Evolutionary conservation across 2,329 filamentous ascomycete species (phyloP).

Genomic region (Helotiales sp.): DNA sequence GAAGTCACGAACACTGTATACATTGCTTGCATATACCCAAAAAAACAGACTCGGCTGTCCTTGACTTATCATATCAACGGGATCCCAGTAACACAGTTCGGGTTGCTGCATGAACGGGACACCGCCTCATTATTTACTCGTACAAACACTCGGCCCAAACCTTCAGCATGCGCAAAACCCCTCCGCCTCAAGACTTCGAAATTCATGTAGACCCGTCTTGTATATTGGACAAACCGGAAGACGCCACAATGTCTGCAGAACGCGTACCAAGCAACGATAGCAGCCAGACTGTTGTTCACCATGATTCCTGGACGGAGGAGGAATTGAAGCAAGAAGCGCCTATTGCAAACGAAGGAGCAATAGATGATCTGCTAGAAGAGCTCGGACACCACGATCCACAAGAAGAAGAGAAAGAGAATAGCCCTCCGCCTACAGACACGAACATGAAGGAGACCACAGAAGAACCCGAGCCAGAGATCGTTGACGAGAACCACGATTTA

Average conservation of each 20-base stretch:
- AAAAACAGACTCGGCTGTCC: not conserved
- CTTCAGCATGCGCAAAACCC: slow-evolving; percentile 26
- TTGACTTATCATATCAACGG: slow-evolving; percentile 5
- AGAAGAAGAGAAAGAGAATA: slow-evolving; percentile 5
- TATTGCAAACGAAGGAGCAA: not conserved
- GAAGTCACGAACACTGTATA: slow-evolving; percentile 11
- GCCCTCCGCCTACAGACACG: not conserved
- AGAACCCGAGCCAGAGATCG: not conserved
- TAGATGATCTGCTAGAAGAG: slow-evolving; percentile 4
- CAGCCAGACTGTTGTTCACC: slow-evolving; percentile 28
- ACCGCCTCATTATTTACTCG: slow-evolving; percentile 24
- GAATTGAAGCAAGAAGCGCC: slow-evolving; percentile 2
- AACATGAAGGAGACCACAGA: not conserved
- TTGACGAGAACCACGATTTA: not conserved
- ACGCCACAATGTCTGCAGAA: slow-evolving; percentile 25
- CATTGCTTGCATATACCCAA: slow-evolving; percentile 2
- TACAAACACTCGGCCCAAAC: slow-evolving; percentile 8
- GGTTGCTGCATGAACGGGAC: slow-evolving; percentile 30
- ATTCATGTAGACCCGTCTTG: slow-evolving; percentile 34
- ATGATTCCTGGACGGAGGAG: slow-evolving; percentile 17
- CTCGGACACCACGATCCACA: not conserved
- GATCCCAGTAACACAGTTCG: slow-evolving; percentile 8
- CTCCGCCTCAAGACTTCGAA: slow-evolving; percentile 26
- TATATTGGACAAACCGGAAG: slow-evolving; percentile 23
- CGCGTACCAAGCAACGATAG: slow-evolving; percentile 23